A percentile compares a stretch with the other conserved stretches of the same genome.
These are phyloP conservation scores for Leccinum uliginosum DNA, from an alignment of 768 basidiomycete species.

Conservation along the genomic window DNA sequence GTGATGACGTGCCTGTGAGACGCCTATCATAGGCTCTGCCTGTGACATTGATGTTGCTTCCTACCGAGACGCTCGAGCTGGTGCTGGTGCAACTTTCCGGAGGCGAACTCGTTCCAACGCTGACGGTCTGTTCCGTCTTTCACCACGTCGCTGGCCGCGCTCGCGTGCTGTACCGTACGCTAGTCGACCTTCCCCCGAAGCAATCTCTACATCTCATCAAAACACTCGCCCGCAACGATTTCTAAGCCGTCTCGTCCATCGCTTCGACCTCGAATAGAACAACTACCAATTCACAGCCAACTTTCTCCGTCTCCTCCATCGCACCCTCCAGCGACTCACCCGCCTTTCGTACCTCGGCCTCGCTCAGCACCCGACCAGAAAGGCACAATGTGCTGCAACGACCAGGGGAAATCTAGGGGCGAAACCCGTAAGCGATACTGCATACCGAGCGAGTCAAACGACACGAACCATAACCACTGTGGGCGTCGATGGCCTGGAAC, in stretches of 20 bases:
- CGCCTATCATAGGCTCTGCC: no score
- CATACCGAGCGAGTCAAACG: not conserved
- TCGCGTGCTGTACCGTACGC: slow-evolving; percentile 35
- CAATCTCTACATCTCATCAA: slow-evolving; percentile 36
- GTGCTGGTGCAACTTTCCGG: slow-evolving; percentile 25
- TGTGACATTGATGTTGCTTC: not conserved
- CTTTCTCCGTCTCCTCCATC: slow-evolving; percentile 47
- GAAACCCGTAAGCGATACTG: not conserved
- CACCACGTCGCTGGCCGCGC: slow-evolving; percentile 27
- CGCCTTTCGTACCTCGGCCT: slow-evolving; percentile 42
- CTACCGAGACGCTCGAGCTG: slow-evolving; percentile 32
- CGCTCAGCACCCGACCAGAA: slow-evolving; percentile 96
- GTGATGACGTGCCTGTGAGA: no score
- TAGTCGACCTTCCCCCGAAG: slow-evolving; percentile 31
- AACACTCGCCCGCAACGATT: slow-evolving; percentile 35
- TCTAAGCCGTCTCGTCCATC: slow-evolving; percentile 39
- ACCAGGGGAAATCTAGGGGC: slow-evolving; percentile 90
- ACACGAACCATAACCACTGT: slow-evolving; percentile 85
- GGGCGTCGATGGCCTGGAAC: slow-evolving; percentile 96
- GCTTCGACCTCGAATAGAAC: slow-evolving; percentile 43
- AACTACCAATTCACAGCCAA: slow-evolving; percentile 38
- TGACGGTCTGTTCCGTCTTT: slow-evolving; percentile 24
- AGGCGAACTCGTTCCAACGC: slow-evolving; percentile 22
- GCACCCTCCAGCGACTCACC: slow-evolving; percentile 37
- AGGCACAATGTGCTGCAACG: slow-evolving; percentile 83